Conservation (phyloP, 208 protist species). For the Porcisia hertigi region DNA sequence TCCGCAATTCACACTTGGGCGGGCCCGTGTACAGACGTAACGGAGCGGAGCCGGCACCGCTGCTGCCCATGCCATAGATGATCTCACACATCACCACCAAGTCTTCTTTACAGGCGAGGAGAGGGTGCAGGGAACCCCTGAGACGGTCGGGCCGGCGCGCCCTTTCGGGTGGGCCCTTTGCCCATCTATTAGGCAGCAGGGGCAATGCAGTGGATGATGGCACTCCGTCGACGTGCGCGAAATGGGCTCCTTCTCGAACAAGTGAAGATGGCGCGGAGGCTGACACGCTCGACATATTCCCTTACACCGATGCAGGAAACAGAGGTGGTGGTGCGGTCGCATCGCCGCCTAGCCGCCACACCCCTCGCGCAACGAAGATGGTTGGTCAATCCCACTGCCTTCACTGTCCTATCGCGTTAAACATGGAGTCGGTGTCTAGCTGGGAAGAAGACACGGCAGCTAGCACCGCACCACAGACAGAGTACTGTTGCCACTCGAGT, state of each 20-base stretch:
- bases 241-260: neutral
- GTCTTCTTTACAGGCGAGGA: neutral
- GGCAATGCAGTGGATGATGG: neutral
- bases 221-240: neutral
- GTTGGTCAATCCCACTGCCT: slow-evolving; percentile 8
- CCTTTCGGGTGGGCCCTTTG: neutral
- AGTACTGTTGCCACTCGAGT: neutral
- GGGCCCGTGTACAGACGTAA: too few species aligned
- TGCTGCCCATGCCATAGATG: neutral
- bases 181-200: neutral
- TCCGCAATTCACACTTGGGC: too few species aligned
- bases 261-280: neutral
- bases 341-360: neutral
- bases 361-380: neutral
- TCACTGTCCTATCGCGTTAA: neutral
- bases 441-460: slow-evolving; percentile 13
- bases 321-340: neutral
- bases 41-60: neutral
- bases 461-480: neutral
- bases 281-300: neutral
- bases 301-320: slow-evolving; percentile 3
- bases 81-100: neutral
- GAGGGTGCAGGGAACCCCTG: slow-evolving; percentile 9
- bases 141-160: neutral
- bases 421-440: slow-evolving; percentile 36